These are phyloP conservation scores for Pseudotulostoma volvatum DNA, from an alignment of 495 filamentous ascomycete genomes.

Conservation along the genomic window DNA sequence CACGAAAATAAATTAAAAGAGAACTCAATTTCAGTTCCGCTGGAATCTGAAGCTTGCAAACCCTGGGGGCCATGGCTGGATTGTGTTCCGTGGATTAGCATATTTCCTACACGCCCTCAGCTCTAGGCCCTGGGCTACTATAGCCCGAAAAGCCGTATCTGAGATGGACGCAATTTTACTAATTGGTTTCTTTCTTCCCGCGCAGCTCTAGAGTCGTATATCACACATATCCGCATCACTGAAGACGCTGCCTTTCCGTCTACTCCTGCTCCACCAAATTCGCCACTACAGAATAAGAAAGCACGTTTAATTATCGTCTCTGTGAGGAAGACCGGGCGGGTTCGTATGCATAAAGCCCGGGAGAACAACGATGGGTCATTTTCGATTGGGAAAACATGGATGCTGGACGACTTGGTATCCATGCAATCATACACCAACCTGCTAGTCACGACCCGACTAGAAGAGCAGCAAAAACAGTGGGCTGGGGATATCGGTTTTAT, in stretches of 20 bases:
- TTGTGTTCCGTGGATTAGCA: too few species aligned
- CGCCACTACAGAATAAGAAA: conserved; percentile 61
- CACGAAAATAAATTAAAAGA: too few species aligned
- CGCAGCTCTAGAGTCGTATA: conserved; percentile 86
- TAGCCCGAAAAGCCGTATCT: too few species aligned
- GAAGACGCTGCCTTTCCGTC: conserved; percentile 80
- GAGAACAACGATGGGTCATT: conserved; percentile 89
- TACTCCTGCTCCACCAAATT: conserved; percentile 61
- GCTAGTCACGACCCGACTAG: conserved; percentile 31
- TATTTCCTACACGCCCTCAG: too few species aligned
- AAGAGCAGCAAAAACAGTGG: conserved; percentile 56
- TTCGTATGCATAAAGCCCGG: conserved; percentile 89
- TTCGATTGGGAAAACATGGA: conserved; percentile 97
- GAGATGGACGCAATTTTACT: too few species aligned
- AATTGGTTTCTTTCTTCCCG: too few species aligned
- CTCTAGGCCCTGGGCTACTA: too few species aligned
- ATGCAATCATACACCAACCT: conserved; percentile 62
- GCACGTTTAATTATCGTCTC: conserved; percentile 78
- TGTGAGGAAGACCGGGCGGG: conserved; percentile 77
- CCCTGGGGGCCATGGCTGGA: too few species aligned
- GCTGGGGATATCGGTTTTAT: conserved; percentile 68
- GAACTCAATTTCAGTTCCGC: too few species aligned
- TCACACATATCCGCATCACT: conserved; percentile 80
- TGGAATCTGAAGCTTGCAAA: too few species aligned
- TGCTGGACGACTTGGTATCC: conserved; percentile 64